Evolutionary conservation across 2,329 filamentous ascomycete genomes (phyloP).

Genomic region (Fusarium domesticum): DNA sequence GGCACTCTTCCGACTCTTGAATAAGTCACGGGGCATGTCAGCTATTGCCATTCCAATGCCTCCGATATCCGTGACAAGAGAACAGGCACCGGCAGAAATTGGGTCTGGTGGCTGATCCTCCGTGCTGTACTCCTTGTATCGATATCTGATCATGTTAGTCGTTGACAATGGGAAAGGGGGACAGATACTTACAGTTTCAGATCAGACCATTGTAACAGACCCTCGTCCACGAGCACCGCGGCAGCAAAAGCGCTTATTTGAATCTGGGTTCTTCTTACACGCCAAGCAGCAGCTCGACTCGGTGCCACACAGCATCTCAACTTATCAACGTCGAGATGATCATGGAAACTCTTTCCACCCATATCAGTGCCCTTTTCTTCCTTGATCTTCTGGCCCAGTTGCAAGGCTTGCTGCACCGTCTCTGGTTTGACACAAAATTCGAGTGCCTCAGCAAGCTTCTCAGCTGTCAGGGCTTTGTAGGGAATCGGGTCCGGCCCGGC

Average conservation of each 20-base stretch:
- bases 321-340: conserved; percentile 63
- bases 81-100: conserved; percentile 71
- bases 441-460: conserved; percentile 65
- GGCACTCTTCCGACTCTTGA: conserved; percentile 38
- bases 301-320: conserved; percentile 69
- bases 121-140: conserved; percentile 65
- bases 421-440: conserved; percentile 56
- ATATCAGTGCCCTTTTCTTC: conserved; percentile 62
- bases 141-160: conserved; percentile 41
- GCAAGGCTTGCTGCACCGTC: conserved; percentile 53
- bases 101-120: conserved; percentile 78
- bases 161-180: not conserved
- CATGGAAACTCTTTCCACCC: conserved; percentile 67
- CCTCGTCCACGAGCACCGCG: conserved; percentile 62
- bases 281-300: conserved; percentile 69
- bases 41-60: conserved; percentile 79
- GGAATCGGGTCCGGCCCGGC: conserved; percentile 70
- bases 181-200: conserved; percentile 61
- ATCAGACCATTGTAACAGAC: conserved; percentile 64
- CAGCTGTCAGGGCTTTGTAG: conserved; percentile 63
- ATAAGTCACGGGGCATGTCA: conserved; percentile 62
- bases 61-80: conserved; percentile 78
- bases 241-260: conserved; percentile 71
- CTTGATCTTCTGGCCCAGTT: conserved; percentile 62
- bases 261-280: conserved; percentile 64